Evolutionary conservation across 1,139 yeast genomes (phyloP), one percentile per base, ranked within the genome.

Genomic region (Chernovozyma aurita): DNA sequence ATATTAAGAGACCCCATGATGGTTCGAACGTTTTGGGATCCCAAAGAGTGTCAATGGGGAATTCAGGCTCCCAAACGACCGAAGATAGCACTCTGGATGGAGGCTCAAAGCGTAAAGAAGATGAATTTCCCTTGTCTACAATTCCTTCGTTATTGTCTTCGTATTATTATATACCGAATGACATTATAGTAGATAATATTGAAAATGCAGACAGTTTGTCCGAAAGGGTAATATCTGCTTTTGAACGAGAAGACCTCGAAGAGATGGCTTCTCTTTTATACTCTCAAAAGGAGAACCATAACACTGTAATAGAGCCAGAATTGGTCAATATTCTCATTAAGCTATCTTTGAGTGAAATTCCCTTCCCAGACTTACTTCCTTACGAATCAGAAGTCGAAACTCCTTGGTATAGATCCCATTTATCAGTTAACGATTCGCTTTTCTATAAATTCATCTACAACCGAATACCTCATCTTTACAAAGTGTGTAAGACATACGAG

Each of bases 401-500:
- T 2, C 40, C 40, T 20, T 30, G 33, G 18, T 31, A 37, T 24
- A 28, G 39, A 8, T 9, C 31, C 33, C 11, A 37, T 36, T 6
- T 41, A 47, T 6, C 37, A 50, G 46, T 43, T 16, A 39, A 39
- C 18, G 40, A 40, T 18, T 33, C 48, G 2, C 34, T 46, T 3
- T 49, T 43, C 35, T 47, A 52, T 35, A 15, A 39, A 14, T 35
- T 35, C 30, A 38, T 53, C 9, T 45, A 47, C 33, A 37, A 39
- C 2, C 48, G 46, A 31, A 44, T 59, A 25, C 53, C 53, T 6
- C 37, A 42, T 24, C 41, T 57, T 7, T 49, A 55, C 33, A 34
- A 40, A n/a, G 47, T 54, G 4, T 53, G 49, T 39, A 38, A 42
- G 16, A 39, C 42, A 2, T 53, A 54, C 34, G 55, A 54, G 31